Evolutionary conservation across 805 yeast genomes (phyloP).

Genomic region (Candida boidinii): DNA sequence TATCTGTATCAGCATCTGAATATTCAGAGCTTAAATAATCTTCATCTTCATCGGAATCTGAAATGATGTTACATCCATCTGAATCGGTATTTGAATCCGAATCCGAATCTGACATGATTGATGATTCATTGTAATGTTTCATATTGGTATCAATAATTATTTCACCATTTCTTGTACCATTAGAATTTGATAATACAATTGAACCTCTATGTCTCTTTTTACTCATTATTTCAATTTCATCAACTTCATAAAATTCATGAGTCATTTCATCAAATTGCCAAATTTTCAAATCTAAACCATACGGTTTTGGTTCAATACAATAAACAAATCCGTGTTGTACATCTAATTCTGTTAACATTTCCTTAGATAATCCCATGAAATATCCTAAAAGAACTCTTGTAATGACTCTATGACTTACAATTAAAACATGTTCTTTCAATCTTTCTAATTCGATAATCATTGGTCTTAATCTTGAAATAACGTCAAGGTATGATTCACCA

Average conservation of each 20-base stretch:
- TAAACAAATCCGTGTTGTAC: slow-evolving; percentile 26
- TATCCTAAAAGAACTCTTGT: slow-evolving; percentile 26
- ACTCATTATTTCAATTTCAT: slow-evolving; percentile 27
- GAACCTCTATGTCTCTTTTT: slow-evolving; percentile 23
- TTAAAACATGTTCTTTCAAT: slow-evolving; percentile 25
- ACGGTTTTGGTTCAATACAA: slow-evolving; percentile 30
- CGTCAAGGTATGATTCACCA: slow-evolving; percentile 30
- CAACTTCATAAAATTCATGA: slow-evolving; percentile 28
- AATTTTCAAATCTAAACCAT: slow-evolving; percentile 27
- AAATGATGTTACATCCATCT: no score
- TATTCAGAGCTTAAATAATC: no score
- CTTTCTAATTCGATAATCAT: slow-evolving; percentile 28
- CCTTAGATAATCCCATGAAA: slow-evolving; percentile 27
- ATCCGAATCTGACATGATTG: no score
- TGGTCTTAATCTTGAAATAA: slow-evolving; percentile 25
- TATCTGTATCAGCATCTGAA: no score
- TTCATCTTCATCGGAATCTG: no score
- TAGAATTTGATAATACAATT: no score
- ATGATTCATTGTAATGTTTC: no score
- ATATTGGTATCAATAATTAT: no score
- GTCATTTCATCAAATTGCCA: slow-evolving; percentile 27
- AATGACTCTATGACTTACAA: slow-evolving; percentile 26
- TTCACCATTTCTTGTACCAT: no score
- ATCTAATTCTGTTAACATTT: slow-evolving; percentile 28
- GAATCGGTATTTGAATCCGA: no score